Percentiles rank a stretch among this genome's conserved stretches.
These are phyloP conservation scores for Sedum album DNA, from an alignment of 164 flowering plant genomes.

Conservation along the genomic window DNA sequence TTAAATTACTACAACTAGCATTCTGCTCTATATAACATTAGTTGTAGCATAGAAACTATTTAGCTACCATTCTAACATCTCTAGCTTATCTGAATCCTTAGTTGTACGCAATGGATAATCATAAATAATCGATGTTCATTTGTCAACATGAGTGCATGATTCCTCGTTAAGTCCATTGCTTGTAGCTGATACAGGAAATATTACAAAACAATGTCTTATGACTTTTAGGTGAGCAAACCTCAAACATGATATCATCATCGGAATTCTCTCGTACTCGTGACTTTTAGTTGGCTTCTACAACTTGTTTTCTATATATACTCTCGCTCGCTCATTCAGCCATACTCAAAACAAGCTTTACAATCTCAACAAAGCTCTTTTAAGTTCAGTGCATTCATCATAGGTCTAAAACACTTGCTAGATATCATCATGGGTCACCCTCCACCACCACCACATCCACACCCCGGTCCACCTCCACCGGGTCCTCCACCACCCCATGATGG, in stretches of 20 bases:
- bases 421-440: not conserved
- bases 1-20: too few relatives aligned
- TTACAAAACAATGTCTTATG: not conserved
- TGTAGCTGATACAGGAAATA: too few relatives aligned
- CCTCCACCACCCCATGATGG: not conserved
- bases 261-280: not conserved
- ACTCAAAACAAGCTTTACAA: not conserved
- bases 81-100: too few relatives aligned
- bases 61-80: too few relatives aligned
- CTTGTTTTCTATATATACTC: not conserved
- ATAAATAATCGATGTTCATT: too few relatives aligned
- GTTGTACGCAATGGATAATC: too few relatives aligned
- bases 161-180: too few relatives aligned
- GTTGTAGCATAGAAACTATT: too few relatives aligned
- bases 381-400: not conserved
- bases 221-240: not conserved
- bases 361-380: not conserved
- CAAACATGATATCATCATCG: not conserved
- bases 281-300: not conserved
- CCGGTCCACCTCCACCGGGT: not conserved
- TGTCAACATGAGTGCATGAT: too few relatives aligned
- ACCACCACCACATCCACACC: not conserved
- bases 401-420: not conserved
- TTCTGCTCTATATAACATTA: too few relatives aligned
- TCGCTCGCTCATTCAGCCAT: too few relatives aligned